phyloP scores from a whole-genome alignment of 129 eudicot species.

The Escallonia rubra region DNA sequence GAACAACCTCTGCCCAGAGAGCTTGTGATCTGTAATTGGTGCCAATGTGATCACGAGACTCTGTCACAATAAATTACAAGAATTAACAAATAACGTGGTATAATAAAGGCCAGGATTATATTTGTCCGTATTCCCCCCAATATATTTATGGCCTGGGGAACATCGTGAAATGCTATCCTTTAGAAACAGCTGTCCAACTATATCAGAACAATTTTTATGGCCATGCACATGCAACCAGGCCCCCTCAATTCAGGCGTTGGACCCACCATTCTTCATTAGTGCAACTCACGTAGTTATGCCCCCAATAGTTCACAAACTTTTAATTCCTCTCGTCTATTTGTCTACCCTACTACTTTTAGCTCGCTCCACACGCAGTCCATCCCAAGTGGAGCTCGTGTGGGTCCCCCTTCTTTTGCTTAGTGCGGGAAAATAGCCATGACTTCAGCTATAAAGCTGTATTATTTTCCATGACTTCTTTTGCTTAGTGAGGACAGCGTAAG shows the following conservation, averaged over 20 bases:
- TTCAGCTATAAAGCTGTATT: too few relatives aligned
- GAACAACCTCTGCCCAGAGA: too few relatives aligned
- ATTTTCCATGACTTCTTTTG: too few relatives aligned
- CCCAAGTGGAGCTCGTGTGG: neutral
- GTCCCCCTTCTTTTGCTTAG: neutral
- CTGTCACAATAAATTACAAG: too few relatives aligned
- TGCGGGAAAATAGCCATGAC: too few relatives aligned
- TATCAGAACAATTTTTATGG: neutral
- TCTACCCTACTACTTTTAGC: neutral
- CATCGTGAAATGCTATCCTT: neutral
- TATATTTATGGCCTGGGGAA: neutral
- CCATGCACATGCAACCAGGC: conserved; percentile 19
- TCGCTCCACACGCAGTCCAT: neutral
- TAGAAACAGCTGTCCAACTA: conserved; percentile 12
- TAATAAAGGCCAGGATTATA: neutral
- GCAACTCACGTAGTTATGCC: neutral
- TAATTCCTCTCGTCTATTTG: neutral
- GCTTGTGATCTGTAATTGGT: too few relatives aligned
- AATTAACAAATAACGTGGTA: neutral
- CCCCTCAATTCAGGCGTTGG: conserved; percentile 3
- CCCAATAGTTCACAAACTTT: neutral
- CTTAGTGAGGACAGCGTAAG: too few relatives aligned
- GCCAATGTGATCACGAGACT: too few relatives aligned
- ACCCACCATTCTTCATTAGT: conserved; percentile 4
- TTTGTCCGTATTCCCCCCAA: neutral